Conservation (phyloP, 2,329 filamentous ascomycete genomes). For the Calonectria pteridis region DNA sequence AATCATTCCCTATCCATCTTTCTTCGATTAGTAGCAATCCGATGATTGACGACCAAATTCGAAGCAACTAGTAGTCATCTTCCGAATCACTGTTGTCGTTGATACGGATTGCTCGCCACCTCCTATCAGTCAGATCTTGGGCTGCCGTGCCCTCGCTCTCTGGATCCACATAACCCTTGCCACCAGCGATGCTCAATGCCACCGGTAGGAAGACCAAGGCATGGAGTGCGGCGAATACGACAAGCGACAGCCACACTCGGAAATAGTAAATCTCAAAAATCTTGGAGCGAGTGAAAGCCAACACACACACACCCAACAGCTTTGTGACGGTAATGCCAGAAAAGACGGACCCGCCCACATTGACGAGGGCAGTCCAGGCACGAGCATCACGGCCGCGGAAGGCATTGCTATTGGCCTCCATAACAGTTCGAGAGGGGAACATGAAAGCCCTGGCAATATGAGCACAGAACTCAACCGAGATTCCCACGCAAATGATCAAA, state of each 20-base stretch:
- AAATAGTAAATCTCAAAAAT: slow-evolving; percentile 99
- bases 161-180: slow-evolving; percentile 87
- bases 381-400: slow-evolving; percentile 87
- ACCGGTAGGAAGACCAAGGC: slow-evolving; percentile 94
- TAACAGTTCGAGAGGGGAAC: slow-evolving; percentile 85
- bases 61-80: slow-evolving; percentile 63
- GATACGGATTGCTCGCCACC: slow-evolving; percentile 81
- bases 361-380: slow-evolving; percentile 93
- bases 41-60: slow-evolving; percentile 7
- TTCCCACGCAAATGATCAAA: slow-evolving; percentile 95
- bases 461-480: slow-evolving; percentile 96
- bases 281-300: slow-evolving; percentile 96
- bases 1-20: neutral
- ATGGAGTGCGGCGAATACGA: slow-evolving; percentile 89
- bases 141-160: slow-evolving; percentile 90
- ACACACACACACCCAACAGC: slow-evolving; percentile 88
- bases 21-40: neutral
- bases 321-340: slow-evolving; percentile 98
- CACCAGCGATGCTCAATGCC: slow-evolving; percentile 85
- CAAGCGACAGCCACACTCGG: slow-evolving; percentile 92
- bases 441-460: slow-evolving; percentile 97
- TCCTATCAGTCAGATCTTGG: slow-evolving; percentile 84
- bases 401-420: slow-evolving; percentile 80
- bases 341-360: slow-evolving; percentile 94
- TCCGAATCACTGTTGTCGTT: slow-evolving; percentile 83